Conservation (phyloP, 192 early-diverging fungal genomes). For the Geranomyces variabilis region DNA sequence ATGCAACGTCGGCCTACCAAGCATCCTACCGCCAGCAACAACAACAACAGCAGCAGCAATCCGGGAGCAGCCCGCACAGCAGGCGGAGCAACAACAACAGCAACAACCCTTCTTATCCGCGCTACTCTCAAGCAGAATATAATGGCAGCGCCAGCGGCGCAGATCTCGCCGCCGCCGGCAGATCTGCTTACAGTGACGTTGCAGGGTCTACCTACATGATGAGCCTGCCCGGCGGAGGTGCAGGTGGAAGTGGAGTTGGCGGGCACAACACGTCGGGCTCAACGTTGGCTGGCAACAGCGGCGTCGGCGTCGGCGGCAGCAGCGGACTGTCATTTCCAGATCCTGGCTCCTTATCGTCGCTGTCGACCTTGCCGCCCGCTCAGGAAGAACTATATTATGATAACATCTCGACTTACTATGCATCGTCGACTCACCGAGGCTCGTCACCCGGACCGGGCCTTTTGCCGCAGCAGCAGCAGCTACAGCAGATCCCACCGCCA, state of each 20-base stretch:
- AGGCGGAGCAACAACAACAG: neutral
- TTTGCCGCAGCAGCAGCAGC: constrained; percentile 1
- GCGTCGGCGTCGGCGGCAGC: neutral
- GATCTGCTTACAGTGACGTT: too few species aligned
- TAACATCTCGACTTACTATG: constrained; percentile 18
- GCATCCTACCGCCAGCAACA: neutral
- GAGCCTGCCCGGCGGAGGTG: too few species aligned
- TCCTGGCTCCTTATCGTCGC: neutral
- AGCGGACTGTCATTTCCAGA: too few species aligned
- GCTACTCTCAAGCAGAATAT: too few species aligned
- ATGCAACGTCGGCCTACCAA: neutral
- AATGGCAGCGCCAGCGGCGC: too few species aligned
- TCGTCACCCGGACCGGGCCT: neutral
- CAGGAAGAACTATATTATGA: constrained; percentile 10
- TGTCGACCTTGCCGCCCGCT: neutral
- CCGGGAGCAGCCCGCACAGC: constrained; percentile 3
- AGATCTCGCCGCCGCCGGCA: too few species aligned
- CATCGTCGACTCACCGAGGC: neutral
- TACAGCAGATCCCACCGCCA: neutral
- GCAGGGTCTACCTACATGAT: too few species aligned
- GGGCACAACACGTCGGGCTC: constrained; percentile 8
- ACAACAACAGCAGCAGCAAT: constrained; percentile 14
- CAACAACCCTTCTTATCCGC: too few species aligned
- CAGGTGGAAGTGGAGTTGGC: neutral
- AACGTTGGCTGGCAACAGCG: neutral